phyloP scores from a whole-genome alignment of 2,329 filamentous ascomycete genomes.

The Aspergillus costaricaensis region DNA sequence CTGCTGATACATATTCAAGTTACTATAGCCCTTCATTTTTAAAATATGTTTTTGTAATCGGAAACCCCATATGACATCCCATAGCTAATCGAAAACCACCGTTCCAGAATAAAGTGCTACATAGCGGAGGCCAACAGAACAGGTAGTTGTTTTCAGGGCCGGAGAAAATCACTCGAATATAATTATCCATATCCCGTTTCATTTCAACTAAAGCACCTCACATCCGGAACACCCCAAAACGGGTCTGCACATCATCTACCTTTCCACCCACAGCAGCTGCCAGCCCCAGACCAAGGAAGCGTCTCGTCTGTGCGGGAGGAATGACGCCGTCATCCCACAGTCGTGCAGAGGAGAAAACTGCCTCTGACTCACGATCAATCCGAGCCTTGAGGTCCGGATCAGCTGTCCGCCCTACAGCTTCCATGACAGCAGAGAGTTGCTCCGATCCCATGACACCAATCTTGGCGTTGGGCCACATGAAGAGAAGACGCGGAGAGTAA shows the following conservation, averaged over 20 bases:
- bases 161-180: not conserved
- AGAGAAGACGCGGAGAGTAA: conserved; percentile 86
- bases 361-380: conserved; percentile 89
- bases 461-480: conserved; percentile 97
- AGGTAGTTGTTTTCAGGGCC: not conserved
- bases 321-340: conserved; percentile 91
- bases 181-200: too few relatives aligned
- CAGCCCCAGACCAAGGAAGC: conserved; percentile 71
- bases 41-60: too few relatives aligned
- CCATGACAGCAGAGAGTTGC: conserved; percentile 91
- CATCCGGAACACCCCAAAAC: conserved; percentile 83
- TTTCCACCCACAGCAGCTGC: conserved; percentile 70
- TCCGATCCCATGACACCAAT: conserved; percentile 96
- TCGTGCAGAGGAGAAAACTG: conserved; percentile 81
- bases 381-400: conserved; percentile 79
- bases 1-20: too few relatives aligned
- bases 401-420: conserved; percentile 80
- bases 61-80: too few relatives aligned
- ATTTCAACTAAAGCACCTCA: conserved; percentile 41
- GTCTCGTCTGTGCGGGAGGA: conserved; percentile 72
- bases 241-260: conserved; percentile 63
- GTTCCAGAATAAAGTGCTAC: too few relatives aligned
- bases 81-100: too few relatives aligned
- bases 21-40: too few relatives aligned
- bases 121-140: too few relatives aligned